Base-by-base conservation (phyloP, 768 basidiomycete species). In the Rhizopogon rudus region DNA sequence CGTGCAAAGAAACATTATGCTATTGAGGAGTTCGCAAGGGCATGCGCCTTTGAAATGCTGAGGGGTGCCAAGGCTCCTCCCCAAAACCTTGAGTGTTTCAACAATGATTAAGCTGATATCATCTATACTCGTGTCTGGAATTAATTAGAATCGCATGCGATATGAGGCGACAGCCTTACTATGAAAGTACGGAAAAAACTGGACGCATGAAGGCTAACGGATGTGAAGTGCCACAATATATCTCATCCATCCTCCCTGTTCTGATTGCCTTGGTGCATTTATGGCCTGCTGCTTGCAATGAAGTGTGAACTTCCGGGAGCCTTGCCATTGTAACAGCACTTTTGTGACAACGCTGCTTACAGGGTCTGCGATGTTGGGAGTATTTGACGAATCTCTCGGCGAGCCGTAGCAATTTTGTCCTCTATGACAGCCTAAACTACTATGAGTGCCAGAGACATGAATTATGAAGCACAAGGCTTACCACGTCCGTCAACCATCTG, bases 301-400 rank as follows among this genome's bases (percentile, higher is more conserved):
- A 37, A 49, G 9, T 42, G 41, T 10, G 10, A 22, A 37, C 14
- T 2, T 49, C 46, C 14, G 13, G 20, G 31, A 48, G 33, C 33
- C 14, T 22, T 37, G 33, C 35, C 7, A 22, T 37, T 8, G 20
- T 31, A 20, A 14, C 14, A 16, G 14, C 9, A 1, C 13, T 48
- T 2, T 13, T 20, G 17, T 48, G 31, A 48, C 17, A 20, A 49
- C 22, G 22, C 14, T 8, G 13, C 14, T 22, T 49, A 49, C 22
- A 25, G 20, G 20, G 35, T 17, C 20, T 51, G 29, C 16, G 61
- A 46, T 44, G 58, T 57, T 40, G 82, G 82, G 50, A 91, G 72
- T 56, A 87, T 74, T 57, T 78, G 77, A 50, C 75, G 80, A 29
- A 88, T 71, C 64, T 91, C 88, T 59, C 88, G 76, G 40, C 76